Percentiles rank a stretch among this genome's conserved stretches.
phyloP scores from a whole-genome alignment of 2,329 filamentous ascomycete species.

The Fusarium pseudograminearum region DNA sequence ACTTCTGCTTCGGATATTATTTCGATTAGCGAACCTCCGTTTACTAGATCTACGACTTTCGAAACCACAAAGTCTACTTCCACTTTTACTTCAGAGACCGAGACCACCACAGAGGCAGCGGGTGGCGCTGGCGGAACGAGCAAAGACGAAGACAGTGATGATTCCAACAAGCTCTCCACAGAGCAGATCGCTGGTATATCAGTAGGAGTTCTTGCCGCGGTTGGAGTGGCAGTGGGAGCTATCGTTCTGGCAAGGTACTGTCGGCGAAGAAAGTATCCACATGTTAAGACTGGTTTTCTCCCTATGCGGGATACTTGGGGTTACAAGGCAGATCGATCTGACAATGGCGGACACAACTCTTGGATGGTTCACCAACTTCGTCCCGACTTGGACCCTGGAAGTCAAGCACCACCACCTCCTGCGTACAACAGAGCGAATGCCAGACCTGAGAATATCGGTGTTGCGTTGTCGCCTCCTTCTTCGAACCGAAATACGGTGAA shows the following conservation, averaged over 20 bases:
- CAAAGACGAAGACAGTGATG: constrained; percentile 29
- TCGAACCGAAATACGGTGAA: constrained; percentile 42
- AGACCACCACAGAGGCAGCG: constrained; percentile 29
- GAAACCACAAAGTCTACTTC: constrained; percentile 21
- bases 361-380: constrained; percentile 47
- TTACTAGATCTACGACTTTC: constrained; percentile 11
- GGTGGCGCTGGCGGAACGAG: constrained; percentile 27
- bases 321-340: constrained; percentile 48
- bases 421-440: constrained; percentile 49
- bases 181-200: constrained; percentile 69
- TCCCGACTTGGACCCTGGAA: constrained; percentile 37
- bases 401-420: constrained; percentile 38
- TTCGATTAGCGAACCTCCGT: constrained; percentile 32
- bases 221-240: constrained; percentile 61
- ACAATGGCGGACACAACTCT: constrained; percentile 41
- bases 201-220: constrained; percentile 64
- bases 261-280: constrained; percentile 57
- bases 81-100: constrained; percentile 28
- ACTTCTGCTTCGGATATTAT: constrained; percentile 7
- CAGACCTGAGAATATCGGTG: constrained; percentile 57
- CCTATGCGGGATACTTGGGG: constrained; percentile 55
- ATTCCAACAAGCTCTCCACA: constrained; percentile 47
- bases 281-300: constrained; percentile 55
- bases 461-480: constrained; percentile 57
- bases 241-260: constrained; percentile 59